Evolutionary conservation across 148 eudicot genomes (phyloP).

Genomic region (Fagopyrum homotropicum): DNA sequence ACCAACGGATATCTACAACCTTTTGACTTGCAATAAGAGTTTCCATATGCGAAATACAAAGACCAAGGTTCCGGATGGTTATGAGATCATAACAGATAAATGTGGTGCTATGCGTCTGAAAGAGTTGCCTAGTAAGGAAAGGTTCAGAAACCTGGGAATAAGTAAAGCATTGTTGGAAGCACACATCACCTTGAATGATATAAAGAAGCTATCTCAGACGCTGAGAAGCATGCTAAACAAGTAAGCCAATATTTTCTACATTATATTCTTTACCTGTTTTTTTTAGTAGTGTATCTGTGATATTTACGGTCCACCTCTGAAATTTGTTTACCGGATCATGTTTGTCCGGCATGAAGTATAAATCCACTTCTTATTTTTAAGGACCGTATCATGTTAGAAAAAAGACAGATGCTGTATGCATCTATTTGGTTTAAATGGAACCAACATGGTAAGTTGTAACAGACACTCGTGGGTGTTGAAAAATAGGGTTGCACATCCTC

Average conservation of each 20-base stretch:
- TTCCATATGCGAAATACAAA: constrained; percentile 26
- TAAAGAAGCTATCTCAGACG: constrained; percentile 32
- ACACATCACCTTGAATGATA: constrained; percentile 36
- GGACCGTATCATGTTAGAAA: no score
- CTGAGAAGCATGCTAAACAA: constrained; percentile 49
- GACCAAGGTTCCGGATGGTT: constrained; percentile 23
- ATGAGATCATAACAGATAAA: constrained; percentile 25
- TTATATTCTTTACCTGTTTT: neutral
- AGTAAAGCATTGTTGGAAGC: constrained; percentile 29
- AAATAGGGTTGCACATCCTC: no score
- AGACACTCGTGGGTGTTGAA: no score
- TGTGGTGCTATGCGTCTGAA: constrained; percentile 18
- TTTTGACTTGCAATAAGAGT: constrained; percentile 33
- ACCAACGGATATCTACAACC: constrained; percentile 47
- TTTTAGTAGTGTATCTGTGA: neutral
- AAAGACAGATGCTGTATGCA: no score
- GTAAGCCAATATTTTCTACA: constrained; percentile 37
- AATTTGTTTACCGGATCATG: neutral
- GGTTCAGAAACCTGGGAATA: constrained; percentile 23
- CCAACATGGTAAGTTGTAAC: no score
- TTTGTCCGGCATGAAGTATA: no score
- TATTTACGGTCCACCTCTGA: neutral
- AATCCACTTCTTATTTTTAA: no score
- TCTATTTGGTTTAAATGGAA: no score
- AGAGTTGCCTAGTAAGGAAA: constrained; percentile 23